phyloP scores from a whole-genome alignment of 2,329 filamentous ascomycete genomes.

The Xylariaceae sp. region DNA sequence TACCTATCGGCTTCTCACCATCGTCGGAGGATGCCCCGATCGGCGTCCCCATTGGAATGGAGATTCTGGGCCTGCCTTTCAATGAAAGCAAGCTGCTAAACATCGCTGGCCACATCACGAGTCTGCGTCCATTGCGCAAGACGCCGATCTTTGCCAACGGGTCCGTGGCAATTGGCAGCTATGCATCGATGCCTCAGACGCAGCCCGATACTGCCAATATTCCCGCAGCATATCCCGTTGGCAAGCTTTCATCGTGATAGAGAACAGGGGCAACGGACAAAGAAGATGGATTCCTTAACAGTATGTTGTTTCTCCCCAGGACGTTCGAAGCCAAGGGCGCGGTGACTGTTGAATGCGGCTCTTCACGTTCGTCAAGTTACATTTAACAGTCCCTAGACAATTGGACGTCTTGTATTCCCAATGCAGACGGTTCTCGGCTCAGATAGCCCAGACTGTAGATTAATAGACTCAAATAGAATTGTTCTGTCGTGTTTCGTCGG shows the following conservation, averaged over 20 bases:
- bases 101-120: slow-evolving; percentile 55
- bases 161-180: slow-evolving; percentile 42
- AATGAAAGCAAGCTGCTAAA: slow-evolving; percentile 56
- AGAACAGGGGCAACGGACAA: not conserved
- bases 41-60: slow-evolving; percentile 66
- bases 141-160: slow-evolving; percentile 49
- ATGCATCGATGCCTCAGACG: slow-evolving; percentile 48
- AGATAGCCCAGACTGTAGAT: slow-evolving; percentile 4
- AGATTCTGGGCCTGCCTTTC: slow-evolving; percentile 62
- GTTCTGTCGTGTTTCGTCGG: slow-evolving; percentile 8
- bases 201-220: slow-evolving; percentile 47
- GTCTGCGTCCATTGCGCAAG: slow-evolving; percentile 47
- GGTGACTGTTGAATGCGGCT: slow-evolving; percentile 12
- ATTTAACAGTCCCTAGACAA: not conserved
- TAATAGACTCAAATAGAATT: slow-evolving; percentile 18
- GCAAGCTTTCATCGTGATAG: slow-evolving; percentile 36
- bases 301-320: not conserved
- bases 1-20: slow-evolving; percentile 57
- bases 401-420: not conserved
- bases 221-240: slow-evolving; percentile 50
- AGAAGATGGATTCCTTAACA: slow-evolving; percentile 1
- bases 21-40: slow-evolving; percentile 51
- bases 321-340: not conserved
- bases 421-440: slow-evolving; percentile 10
- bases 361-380: slow-evolving; percentile 9